These are phyloP conservation scores for Fonsecaea nubica DNA, from an alignment of 2,329 filamentous ascomycete genomes.

Conservation along the genomic window DNA sequence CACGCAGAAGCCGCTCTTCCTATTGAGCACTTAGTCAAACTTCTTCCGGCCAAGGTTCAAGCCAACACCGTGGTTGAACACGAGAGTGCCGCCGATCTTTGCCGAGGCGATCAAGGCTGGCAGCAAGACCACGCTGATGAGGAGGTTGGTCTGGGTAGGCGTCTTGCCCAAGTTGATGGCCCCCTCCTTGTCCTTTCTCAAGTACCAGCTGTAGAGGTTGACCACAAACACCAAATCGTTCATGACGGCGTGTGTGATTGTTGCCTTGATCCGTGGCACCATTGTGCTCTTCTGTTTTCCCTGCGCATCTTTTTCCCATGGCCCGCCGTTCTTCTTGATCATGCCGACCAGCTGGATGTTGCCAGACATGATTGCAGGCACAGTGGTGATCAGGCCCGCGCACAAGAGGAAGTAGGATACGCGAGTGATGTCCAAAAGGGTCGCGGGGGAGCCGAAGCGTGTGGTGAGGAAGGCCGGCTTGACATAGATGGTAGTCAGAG, in stretches of 20 bases:
- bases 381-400: constrained; percentile 38
- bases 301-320: constrained; percentile 39
- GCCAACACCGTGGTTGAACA: constrained; percentile 40
- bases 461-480: constrained; percentile 39
- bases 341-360: constrained; percentile 40
- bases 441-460: constrained; percentile 35
- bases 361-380: constrained; percentile 41
- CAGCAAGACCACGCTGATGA: constrained; percentile 34
- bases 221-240: constrained; percentile 39
- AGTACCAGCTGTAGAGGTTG: constrained; percentile 40
- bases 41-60: constrained; percentile 41
- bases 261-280: constrained; percentile 40
- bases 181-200: constrained; percentile 37
- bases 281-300: constrained; percentile 40
- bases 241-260: constrained; percentile 39
- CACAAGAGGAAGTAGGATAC: constrained; percentile 39
- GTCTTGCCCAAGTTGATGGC: constrained; percentile 35
- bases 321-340: constrained; percentile 42
- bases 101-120: constrained; percentile 32
- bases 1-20: neutral
- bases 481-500: constrained; percentile 36
- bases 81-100: constrained; percentile 39
- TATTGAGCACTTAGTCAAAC: constrained; percentile 22
- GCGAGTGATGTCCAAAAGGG: constrained; percentile 39
- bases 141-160: constrained; percentile 36